Evolutionary conservation across 1,284 basidiomycete species (phyloP).

Genomic region (Uromyces viciae-fabae): DNA sequence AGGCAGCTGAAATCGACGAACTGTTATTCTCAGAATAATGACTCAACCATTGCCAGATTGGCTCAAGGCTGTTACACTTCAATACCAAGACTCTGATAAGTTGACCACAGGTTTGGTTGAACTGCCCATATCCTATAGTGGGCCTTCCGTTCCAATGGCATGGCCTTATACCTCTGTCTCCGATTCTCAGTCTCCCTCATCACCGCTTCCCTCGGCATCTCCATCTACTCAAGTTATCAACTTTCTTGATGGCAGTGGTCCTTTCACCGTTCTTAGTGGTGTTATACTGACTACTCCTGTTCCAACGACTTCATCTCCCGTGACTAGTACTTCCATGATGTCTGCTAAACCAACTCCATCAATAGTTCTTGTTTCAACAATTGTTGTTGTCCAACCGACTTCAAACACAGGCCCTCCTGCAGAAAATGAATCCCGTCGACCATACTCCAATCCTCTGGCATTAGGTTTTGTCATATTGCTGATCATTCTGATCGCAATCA

Average conservation of each 20-base stretch:
- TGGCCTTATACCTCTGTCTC: slow-evolving; percentile 40
- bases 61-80: slow-evolving; percentile 27
- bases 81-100: slow-evolving; percentile 28
- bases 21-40: background rate
- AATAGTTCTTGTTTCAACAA: slow-evolving; percentile 17
- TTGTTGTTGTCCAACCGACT: background rate
- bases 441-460: background rate
- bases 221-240: slow-evolving; percentile 23
- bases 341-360: background rate
- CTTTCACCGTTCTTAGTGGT: slow-evolving; percentile 30
- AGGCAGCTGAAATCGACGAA: no score
- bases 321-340: background rate
- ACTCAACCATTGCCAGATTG: slow-evolving; percentile 34
- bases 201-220: background rate
- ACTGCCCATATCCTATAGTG: slow-evolving; percentile 39
- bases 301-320: background rate
- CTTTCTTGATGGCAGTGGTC: slow-evolving; percentile 42
- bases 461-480: slow-evolving; percentile 29
- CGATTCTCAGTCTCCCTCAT: background rate
- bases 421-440: background rate
- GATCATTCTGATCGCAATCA: slow-evolving; percentile 13
- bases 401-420: background rate
- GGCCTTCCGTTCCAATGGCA: slow-evolving; percentile 32
- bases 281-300: slow-evolving; percentile 13
- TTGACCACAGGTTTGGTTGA: slow-evolving; percentile 36